A percentile compares a stretch with the other conserved stretches of the same genome.
Conservation (phyloP, 2,329 filamentous ascomycete species). For the Ustulina deusta region DNA sequence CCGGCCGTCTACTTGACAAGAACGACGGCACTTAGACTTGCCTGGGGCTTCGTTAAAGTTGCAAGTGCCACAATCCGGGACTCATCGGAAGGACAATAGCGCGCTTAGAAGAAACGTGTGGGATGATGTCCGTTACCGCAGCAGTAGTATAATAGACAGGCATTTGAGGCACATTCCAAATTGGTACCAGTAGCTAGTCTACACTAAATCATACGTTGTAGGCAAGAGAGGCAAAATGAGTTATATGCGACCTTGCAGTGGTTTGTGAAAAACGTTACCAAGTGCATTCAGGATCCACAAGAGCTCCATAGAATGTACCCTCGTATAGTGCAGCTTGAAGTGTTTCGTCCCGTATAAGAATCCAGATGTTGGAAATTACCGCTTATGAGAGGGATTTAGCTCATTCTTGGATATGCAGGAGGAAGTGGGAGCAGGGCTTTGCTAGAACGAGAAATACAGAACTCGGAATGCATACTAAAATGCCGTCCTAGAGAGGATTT, state of each 20-base stretch:
- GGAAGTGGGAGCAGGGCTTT: neutral
- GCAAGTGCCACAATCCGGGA: neutral
- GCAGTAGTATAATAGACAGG: conserved; percentile 31
- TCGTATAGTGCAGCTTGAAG: conserved; percentile 6
- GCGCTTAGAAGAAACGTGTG: conserved; percentile 4
- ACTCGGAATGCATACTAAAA: neutral
- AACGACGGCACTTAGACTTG: conserved; percentile 8
- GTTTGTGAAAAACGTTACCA: conserved; percentile 11
- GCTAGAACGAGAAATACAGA: neutral
- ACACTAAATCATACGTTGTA: conserved; percentile 25
- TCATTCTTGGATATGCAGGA: conserved; percentile 4
- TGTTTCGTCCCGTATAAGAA: neutral
- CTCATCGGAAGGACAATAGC: conserved; percentile 5
- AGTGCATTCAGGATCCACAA: conserved; percentile 20
- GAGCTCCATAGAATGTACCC: neutral
- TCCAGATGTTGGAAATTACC: neutral
- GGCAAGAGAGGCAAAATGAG: conserved; percentile 23
- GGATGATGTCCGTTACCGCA: conserved; percentile 18
- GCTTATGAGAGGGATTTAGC: neutral
- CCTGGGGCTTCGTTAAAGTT: conserved; percentile 16
- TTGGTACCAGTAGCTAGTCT: neutral
- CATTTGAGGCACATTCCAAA: conserved; percentile 34
- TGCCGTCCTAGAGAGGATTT: neutral
- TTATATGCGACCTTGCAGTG: conserved; percentile 19
- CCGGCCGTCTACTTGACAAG: conserved; percentile 3